These are phyloP conservation scores for Metarhizium brunneum DNA, from an alignment of 2,329 filamentous ascomycete genomes.

Conservation along the genomic window DNA sequence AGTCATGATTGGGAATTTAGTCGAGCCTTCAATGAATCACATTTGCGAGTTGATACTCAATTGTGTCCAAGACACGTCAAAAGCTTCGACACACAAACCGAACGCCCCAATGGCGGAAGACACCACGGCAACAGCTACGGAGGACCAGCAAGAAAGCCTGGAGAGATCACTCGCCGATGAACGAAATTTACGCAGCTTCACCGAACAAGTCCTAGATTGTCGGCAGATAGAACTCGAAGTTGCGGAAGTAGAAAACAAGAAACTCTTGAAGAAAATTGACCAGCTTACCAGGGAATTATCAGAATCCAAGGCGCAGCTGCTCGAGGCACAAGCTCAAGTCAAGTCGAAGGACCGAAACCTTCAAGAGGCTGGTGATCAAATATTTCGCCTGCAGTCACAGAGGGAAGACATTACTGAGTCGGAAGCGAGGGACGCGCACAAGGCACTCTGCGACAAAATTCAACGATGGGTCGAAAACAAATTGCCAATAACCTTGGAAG, in stretches of 20 bases:
- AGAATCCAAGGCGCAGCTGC: constrained; percentile 19
- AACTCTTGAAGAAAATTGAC: constrained; percentile 19
- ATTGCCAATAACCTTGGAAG: constrained; percentile 21
- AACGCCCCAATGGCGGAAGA: not conserved
- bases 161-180: constrained; percentile 21
- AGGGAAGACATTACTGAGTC: constrained; percentile 26
- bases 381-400: constrained; percentile 22
- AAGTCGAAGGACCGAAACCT: constrained; percentile 18
- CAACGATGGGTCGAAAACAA: constrained; percentile 28
- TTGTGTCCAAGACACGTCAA: not conserved
- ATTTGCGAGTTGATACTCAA: not conserved
- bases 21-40: not conserved
- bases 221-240: constrained; percentile 25
- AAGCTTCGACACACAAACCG: not conserved
- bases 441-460: constrained; percentile 21
- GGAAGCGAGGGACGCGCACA: constrained; percentile 25
- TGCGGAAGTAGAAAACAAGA: constrained; percentile 19
- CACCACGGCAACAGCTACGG: not conserved
- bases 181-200: constrained; percentile 23
- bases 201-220: constrained; percentile 26
- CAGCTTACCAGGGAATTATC: constrained; percentile 20
- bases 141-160: constrained; percentile 6
- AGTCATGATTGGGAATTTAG: not conserved
- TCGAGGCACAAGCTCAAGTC: constrained; percentile 18
- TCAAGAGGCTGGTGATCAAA: constrained; percentile 21